phyloP scores from a whole-genome alignment of 1,139 yeast species.

The Yamadazyma aaseri region DNA sequence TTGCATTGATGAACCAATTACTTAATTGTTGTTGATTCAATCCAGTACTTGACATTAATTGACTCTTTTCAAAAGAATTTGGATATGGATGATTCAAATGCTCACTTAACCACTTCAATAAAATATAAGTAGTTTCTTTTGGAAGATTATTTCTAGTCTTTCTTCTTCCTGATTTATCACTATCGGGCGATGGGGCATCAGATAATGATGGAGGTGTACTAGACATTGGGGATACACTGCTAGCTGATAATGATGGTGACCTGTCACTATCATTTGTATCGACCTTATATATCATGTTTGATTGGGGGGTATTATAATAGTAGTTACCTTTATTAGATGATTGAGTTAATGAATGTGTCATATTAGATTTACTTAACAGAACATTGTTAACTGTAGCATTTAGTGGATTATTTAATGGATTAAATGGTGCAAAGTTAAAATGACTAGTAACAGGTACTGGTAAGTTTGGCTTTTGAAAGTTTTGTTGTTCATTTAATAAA shows the following conservation, averaged over 20 bases:
- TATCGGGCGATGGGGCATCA: slow-evolving; percentile 5
- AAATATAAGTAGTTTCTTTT: slow-evolving; percentile 77
- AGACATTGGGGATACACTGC: background rate
- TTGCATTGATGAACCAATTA: slow-evolving; percentile 96
- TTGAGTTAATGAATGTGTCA: background rate
- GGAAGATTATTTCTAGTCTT: slow-evolving; percentile 81
- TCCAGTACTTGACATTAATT: slow-evolving; percentile 79
- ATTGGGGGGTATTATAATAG: background rate
- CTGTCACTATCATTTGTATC: slow-evolving; percentile 2
- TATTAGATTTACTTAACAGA: background rate
- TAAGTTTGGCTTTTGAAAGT: slow-evolving; percentile 3
- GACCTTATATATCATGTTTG: slow-evolving; percentile 2
- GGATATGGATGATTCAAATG: slow-evolving; percentile 95
- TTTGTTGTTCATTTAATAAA: slow-evolving; percentile 19
- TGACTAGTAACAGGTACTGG: slow-evolving; percentile 3
- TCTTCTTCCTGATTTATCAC: slow-evolving; percentile 18
- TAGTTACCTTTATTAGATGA: background rate
- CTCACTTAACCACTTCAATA: slow-evolving; percentile 80
- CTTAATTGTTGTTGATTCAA: slow-evolving; percentile 87
- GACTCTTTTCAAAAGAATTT: slow-evolving; percentile 81
- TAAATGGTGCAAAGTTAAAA: slow-evolving; percentile 1
- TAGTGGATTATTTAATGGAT: slow-evolving; percentile 1
- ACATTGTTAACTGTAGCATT: background rate
- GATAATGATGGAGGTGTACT: slow-evolving; percentile 1
- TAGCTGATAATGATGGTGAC: slow-evolving; percentile 1